phyloP scores from a whole-genome alignment of 768 basidiomycete genomes.

The Boletus speciosus region DNA sequence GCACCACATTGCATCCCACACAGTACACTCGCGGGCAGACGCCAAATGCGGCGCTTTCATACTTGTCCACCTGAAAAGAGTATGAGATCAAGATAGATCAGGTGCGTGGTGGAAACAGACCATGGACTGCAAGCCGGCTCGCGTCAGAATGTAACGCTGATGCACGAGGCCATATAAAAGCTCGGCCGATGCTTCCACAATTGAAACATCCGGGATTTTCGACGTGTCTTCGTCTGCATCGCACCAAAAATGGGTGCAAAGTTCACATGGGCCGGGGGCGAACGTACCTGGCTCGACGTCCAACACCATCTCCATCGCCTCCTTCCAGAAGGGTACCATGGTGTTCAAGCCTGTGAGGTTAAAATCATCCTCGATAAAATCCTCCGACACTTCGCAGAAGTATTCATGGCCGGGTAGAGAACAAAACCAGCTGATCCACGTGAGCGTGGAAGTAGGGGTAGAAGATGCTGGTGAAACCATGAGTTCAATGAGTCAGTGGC shows the following conservation, averaged over 20 bases:
- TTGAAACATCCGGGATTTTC: slow-evolving; percentile 97
- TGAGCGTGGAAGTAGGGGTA: slow-evolving; percentile 86
- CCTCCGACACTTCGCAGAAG: slow-evolving; percentile 96
- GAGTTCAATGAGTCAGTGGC: slow-evolving; percentile 14
- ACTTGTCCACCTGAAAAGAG: slow-evolving; percentile 79
- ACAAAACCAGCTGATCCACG: slow-evolving; percentile 97
- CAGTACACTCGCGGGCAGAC: slow-evolving; percentile 96
- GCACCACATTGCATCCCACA: slow-evolving; percentile 81
- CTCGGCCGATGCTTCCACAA: slow-evolving; percentile 96
- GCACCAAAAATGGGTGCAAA: slow-evolving; percentile 9
- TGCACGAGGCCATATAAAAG: slow-evolving; percentile 97
- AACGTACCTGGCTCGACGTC: slow-evolving; percentile 95
- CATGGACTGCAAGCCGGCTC: slow-evolving; percentile 93
- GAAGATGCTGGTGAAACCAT: slow-evolving; percentile 61
- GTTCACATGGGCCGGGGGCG: slow-evolving; percentile 12
- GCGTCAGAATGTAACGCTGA: slow-evolving; percentile 94
- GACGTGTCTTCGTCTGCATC: slow-evolving; percentile 79
- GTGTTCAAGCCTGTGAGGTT: slow-evolving; percentile 94
- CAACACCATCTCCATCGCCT: slow-evolving; percentile 99
- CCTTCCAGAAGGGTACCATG: slow-evolving; percentile 99
- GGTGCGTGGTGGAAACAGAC: slow-evolving; percentile 39
- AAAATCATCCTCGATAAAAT: slow-evolving; percentile 99
- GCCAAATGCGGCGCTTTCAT: slow-evolving; percentile 88
- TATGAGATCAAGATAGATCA: slow-evolving; percentile 18
- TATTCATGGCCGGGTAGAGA: slow-evolving; percentile 95